A percentile compares a stretch with the other conserved stretches of the same genome.
Evolutionary conservation across 306 rosid genomes (phyloP).

Genomic region (Cyclanthera cordifolia): DNA sequence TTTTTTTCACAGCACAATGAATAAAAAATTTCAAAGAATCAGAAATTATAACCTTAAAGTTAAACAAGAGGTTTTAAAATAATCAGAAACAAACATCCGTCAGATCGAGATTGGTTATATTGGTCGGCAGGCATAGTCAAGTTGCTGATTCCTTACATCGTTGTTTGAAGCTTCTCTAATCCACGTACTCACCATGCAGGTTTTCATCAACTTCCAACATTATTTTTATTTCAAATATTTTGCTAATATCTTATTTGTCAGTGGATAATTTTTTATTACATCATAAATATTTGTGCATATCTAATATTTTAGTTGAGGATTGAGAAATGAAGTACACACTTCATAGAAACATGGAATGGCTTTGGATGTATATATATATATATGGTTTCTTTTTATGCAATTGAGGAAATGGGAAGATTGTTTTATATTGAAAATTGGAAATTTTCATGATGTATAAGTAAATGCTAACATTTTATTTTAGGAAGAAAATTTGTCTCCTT

Average conservation of each 20-base stretch:
- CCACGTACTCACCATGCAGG: constrained; percentile 7
- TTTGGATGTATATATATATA: background rate
- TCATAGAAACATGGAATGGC: background rate
- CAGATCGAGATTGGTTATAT: background rate
- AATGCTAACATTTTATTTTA: too few species aligned
- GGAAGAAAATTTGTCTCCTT: too few species aligned
- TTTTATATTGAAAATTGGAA: background rate
- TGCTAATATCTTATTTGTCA: background rate
- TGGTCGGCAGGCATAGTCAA: constrained; percentile 4
- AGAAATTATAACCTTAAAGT: too few species aligned
- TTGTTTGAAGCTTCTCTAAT: constrained; percentile 7
- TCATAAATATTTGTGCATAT: background rate
- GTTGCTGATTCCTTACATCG: constrained; percentile 1
- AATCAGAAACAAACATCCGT: background rate
- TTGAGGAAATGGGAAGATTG: background rate
- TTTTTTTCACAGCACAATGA: background rate
- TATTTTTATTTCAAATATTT: background rate
- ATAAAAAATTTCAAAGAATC: too few species aligned
- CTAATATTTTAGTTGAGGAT: background rate
- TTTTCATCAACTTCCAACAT: constrained; percentile 7
- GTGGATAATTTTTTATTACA: background rate
- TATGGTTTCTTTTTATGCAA: background rate
- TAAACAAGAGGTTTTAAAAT: background rate
- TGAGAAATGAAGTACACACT: background rate
- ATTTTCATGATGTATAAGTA: background rate